phyloP scores from a whole-genome alignment of 305 asterid species.

The Plantago coronopus region DNA sequence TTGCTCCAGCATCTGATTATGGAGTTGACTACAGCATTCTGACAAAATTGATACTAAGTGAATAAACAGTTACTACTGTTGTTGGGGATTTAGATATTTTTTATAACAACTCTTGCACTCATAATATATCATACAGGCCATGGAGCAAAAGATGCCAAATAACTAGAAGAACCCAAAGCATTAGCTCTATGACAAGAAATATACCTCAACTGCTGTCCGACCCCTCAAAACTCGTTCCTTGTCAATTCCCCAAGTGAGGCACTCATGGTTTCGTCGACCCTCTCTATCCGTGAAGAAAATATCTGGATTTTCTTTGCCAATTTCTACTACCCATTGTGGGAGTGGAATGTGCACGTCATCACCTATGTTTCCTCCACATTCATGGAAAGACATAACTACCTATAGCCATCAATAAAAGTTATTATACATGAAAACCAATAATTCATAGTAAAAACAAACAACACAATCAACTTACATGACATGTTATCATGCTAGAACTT shows the following conservation, averaged over 20 bases:
- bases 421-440: constrained; percentile 1
- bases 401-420: constrained; percentile 14
- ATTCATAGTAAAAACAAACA: not conserved
- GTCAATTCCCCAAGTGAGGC: constrained; percentile 87
- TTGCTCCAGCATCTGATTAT: too few relatives aligned
- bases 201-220: constrained; percentile 76
- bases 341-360: constrained; percentile 77
- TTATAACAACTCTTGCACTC: too few relatives aligned
- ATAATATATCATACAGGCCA: too few relatives aligned
- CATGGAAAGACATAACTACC: constrained; percentile 89
- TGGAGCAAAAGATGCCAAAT: constrained; percentile 8
- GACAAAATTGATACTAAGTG: too few relatives aligned
- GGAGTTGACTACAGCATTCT: too few relatives aligned
- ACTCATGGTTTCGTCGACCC: constrained; percentile 62
- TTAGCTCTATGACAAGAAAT: not conserved
- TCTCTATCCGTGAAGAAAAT: constrained; percentile 72
- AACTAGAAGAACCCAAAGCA: not conserved
- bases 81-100: too few relatives aligned
- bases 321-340: constrained; percentile 65
- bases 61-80: too few relatives aligned
- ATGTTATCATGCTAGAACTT: constrained; percentile 11
- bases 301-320: constrained; percentile 58
- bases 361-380: constrained; percentile 78
- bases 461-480: not conserved
- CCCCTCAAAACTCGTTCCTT: constrained; percentile 72